These are phyloP conservation scores for Dryas octopetala DNA, from an alignment of 306 rosid species.

Conservation along the genomic window DNA sequence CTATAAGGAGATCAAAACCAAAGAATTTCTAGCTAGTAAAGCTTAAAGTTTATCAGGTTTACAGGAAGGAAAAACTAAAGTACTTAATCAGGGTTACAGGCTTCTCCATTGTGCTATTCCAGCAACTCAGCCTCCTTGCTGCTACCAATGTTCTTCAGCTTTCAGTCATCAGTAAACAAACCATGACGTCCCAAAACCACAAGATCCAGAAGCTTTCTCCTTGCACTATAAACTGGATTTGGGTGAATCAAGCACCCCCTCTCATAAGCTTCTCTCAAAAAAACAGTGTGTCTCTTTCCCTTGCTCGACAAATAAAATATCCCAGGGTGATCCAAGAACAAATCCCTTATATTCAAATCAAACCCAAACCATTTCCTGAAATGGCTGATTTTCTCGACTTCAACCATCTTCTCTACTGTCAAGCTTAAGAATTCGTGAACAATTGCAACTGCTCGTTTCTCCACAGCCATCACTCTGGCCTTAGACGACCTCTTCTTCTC, in stretches of 20 bases:
- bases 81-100: constrained; percentile 9
- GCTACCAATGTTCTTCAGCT: constrained; percentile 32
- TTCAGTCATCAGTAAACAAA: constrained; percentile 41
- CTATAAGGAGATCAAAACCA: neutral
- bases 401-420: constrained; percentile 93
- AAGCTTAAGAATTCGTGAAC: constrained; percentile 86
- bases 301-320: constrained; percentile 54
- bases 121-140: constrained; percentile 30
- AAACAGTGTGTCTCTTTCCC: constrained; percentile 85
- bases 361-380: constrained; percentile 58
- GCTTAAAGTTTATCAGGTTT: constrained; percentile 1
- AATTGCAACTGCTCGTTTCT: constrained; percentile 77
- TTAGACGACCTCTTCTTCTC: constrained; percentile 48
- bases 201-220: constrained; percentile 84
- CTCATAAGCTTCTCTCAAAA: constrained; percentile 91
- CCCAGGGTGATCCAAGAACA: constrained; percentile 56
- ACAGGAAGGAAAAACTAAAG: neutral
- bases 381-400: constrained; percentile 73
- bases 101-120: constrained; percentile 19
- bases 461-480: constrained; percentile 50
- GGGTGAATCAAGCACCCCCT: constrained; percentile 71
- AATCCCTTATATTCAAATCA: constrained; percentile 63
- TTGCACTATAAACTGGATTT: constrained; percentile 73
- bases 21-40: neutral
- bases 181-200: constrained; percentile 64